Percentiles rank a stretch among this genome's conserved stretches.
Evolutionary conservation across 257 asterid genomes (phyloP).

Genomic region (Plantago elongata): DNA sequence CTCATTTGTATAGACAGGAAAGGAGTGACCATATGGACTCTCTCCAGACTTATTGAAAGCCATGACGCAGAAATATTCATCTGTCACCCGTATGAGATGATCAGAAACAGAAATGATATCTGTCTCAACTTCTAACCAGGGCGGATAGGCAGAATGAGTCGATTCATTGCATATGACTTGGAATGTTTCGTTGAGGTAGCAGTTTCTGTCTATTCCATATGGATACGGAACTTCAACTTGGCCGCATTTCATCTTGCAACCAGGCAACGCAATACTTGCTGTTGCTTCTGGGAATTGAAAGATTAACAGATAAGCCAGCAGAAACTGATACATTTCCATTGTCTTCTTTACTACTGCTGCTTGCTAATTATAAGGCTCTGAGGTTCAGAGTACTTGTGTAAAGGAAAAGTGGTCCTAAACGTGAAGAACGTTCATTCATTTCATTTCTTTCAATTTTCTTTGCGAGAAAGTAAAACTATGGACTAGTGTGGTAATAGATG

Average conservation of each 20-base stretch:
- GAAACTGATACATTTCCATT: not conserved
- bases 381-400: too few species aligned
- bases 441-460: too few species aligned
- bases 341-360: not conserved
- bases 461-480: too few species aligned
- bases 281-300: conserved; percentile 9
- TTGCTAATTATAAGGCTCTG: too few species aligned
- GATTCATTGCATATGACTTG: conserved; percentile 20
- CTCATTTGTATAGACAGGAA: not conserved
- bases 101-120: conserved; percentile 15
- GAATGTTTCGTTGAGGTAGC: conserved; percentile 22
- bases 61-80: too few species aligned
- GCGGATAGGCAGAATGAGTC: conserved; percentile 1
- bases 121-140: not conserved
- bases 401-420: too few species aligned
- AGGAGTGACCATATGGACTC: not conserved
- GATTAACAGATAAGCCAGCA: conserved; percentile 7
- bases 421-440: too few species aligned
- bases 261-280: conserved; percentile 8
- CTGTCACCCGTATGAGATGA: conserved; percentile 1
- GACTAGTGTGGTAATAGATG: too few species aligned
- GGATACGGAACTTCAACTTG: conserved; percentile 23
- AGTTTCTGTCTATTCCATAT: conserved; percentile 24
- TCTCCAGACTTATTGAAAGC: conserved; percentile 7
- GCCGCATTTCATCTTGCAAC: conserved; percentile 28